A percentile compares a stretch with the other conserved stretches of the same genome.
Conservation (phyloP, 139 green algal species). For the Eudorina sp. region DNA sequence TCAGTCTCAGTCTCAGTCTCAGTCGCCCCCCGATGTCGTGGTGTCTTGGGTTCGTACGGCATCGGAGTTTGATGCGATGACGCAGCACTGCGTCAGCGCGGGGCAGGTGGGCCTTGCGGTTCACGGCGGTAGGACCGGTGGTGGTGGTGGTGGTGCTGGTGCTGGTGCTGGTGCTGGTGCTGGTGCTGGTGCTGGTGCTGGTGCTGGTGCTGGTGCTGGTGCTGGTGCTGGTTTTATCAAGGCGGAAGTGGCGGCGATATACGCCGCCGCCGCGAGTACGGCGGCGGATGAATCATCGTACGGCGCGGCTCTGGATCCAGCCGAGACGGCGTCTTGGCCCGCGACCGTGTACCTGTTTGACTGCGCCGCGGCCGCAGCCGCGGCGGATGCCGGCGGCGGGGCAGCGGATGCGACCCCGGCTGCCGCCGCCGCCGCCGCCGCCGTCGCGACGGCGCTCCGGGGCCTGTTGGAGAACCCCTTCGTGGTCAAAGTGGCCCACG, state of each 20-base stretch:
- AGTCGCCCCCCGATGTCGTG: not conserved
- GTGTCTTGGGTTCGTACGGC: not conserved
- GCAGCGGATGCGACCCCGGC: too few relatives aligned
- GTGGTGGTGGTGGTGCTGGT: too few relatives aligned
- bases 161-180: too few relatives aligned
- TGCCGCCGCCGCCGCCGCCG: not conserved
- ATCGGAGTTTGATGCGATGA: not conserved
- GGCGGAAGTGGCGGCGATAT: conserved; percentile 17
- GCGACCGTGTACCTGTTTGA: conserved; percentile 8
- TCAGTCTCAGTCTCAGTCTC: too few relatives aligned
- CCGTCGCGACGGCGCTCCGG: not conserved
- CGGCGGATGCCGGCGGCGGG: not conserved
- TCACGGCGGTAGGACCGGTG: not conserved
- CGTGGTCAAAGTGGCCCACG: conserved; percentile 31
- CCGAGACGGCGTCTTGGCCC: not conserved
- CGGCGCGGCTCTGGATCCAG: too few relatives aligned
- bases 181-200: too few relatives aligned
- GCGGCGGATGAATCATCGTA: not conserved
- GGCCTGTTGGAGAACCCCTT: conserved; percentile 17
- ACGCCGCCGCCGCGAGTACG: not conserved
- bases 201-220: too few relatives aligned
- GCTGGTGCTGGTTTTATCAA: too few relatives aligned
- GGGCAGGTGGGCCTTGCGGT: conserved; percentile 1
- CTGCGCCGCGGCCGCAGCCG: not conserved
- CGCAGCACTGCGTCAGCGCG: conserved; percentile 17